phyloP scores from a whole-genome alignment of 306 rosid genomes.

The Prunus armeniaca region DNA sequence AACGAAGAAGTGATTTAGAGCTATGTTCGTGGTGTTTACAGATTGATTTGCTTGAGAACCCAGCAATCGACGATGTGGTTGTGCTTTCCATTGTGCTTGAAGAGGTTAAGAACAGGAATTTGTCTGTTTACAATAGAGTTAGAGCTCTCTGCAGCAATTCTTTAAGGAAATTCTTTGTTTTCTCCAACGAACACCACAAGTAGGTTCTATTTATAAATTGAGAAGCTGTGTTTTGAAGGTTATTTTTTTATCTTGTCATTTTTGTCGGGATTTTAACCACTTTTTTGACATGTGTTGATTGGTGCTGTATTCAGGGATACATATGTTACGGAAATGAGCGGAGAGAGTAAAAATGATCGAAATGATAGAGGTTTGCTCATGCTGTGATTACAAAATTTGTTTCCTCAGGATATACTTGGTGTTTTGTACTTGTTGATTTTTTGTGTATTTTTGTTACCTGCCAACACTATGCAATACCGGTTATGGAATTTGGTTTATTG shows the following conservation, averaged over 20 bases:
- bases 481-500: background rate
- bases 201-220: conserved; percentile 15
- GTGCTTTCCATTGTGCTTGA: conserved; percentile 79
- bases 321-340: conserved; percentile 78
- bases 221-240: background rate
- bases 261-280: background rate
- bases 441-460: background rate
- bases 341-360: conserved; percentile 90
- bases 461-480: background rate
- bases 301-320: conserved; percentile 64
- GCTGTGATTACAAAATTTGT: background rate
- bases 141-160: conserved; percentile 69
- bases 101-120: conserved; percentile 80
- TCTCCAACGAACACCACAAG: conserved; percentile 92
- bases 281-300: background rate
- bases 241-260: background rate
- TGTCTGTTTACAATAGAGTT: conserved; percentile 72
- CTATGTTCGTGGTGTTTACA: conserved; percentile 19
- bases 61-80: conserved; percentile 80
- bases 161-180: conserved; percentile 67
- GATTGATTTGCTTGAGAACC: conserved; percentile 97
- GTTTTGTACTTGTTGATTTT: background rate
- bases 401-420: background rate
- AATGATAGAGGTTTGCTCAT: conserved; percentile 89
- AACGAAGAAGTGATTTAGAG: background rate